These are phyloP conservation scores for Pseudonectria foliicola DNA, from an alignment of 2,329 filamentous ascomycete genomes.

Conservation along the genomic window DNA sequence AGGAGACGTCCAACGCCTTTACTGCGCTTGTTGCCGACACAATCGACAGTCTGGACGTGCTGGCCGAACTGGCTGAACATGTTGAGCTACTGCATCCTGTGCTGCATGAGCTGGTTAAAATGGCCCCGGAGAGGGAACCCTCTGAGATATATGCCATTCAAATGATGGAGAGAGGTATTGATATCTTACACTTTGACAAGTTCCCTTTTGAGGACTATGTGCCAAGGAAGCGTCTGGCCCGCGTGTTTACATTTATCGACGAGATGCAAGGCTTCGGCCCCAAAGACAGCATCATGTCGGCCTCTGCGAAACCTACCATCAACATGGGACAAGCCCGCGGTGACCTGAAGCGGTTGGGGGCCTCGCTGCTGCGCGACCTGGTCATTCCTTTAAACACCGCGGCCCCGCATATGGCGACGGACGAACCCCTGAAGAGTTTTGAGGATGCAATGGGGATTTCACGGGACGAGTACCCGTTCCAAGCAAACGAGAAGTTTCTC, in stretches of 20 bases:
- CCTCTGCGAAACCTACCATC: not conserved
- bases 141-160: too few relatives aligned
- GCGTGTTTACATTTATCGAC: constrained; percentile 14
- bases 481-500: constrained; percentile 1
- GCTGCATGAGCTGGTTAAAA: not conserved
- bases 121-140: not conserved
- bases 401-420: not conserved
- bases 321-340: constrained; percentile 11
- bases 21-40: constrained; percentile 15
- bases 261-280: constrained; percentile 11
- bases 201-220: constrained; percentile 8
- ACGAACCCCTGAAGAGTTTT: constrained; percentile 2
- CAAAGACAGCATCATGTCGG: too few relatives aligned
- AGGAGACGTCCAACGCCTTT: constrained; percentile 4
- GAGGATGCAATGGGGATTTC: constrained; percentile 7
- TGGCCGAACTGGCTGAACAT: constrained; percentile 16
- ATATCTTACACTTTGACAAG: constrained; percentile 12
- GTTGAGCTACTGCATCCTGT: constrained; percentile 5
- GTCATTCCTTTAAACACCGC: constrained; percentile 10
- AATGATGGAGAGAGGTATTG: constrained; percentile 2
- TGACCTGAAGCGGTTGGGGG: constrained; percentile 18
- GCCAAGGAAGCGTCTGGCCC: constrained; percentile 7
- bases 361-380: constrained; percentile 11
- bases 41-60: constrained; percentile 13
- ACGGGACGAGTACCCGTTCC: constrained; percentile 6